These are phyloP conservation scores for Daldinia decipiens DNA, from an alignment of 495 filamentous ascomycete species.

Conservation along the genomic window DNA sequence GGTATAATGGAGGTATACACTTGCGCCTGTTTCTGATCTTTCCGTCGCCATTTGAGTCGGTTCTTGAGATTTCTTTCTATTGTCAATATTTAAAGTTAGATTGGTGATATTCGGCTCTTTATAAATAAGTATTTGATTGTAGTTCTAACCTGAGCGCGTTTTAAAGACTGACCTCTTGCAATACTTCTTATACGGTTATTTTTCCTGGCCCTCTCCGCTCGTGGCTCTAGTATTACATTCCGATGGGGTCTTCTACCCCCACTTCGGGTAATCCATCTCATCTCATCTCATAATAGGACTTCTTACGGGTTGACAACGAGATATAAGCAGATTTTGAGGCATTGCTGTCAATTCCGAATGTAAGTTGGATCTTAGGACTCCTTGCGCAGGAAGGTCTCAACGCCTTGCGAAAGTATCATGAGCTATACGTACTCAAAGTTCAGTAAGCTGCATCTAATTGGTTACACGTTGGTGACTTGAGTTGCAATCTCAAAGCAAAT, in stretches of 20 bases:
- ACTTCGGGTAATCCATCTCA: conserved; percentile 6
- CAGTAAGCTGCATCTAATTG: no score
- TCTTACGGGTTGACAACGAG: neutral
- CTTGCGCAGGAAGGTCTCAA: neutral
- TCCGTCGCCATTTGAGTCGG: neutral
- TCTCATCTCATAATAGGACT: neutral
- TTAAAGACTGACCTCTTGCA: neutral
- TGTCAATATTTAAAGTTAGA: no score
- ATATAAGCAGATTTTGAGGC: neutral
- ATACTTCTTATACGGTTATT: neutral
- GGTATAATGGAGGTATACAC: neutral
- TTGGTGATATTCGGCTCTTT: no score
- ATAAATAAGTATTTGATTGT: no score
- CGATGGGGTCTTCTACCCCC: neutral
- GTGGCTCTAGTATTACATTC: neutral
- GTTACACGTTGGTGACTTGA: no score
- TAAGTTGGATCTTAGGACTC: neutral
- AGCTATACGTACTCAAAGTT: no score
- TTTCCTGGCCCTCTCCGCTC: neutral
- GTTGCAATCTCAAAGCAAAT: no score
- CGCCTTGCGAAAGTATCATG: neutral
- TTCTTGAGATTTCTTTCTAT: no score
- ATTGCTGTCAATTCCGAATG: neutral
- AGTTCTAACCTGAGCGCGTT: neutral
- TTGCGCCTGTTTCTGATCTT: neutral